phyloP scores from a whole-genome alignment of 2,329 filamentous ascomycete species.

The Ophiosphaerella korrae region DNA sequence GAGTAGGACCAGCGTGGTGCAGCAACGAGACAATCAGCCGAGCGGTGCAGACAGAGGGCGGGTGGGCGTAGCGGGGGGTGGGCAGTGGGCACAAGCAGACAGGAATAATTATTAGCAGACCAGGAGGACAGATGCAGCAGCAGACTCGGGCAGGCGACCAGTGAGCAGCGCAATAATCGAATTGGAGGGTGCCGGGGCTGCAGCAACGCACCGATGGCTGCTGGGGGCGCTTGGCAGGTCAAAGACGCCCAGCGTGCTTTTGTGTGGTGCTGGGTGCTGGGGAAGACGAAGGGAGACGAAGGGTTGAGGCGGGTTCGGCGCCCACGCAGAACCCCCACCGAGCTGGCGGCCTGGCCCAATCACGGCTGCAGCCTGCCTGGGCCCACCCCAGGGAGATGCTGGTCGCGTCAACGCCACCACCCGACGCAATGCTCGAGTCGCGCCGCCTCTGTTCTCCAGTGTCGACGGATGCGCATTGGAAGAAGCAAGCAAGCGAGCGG shows the following conservation, averaged over 20 bases:
- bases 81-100: conserved; percentile 5
- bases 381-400: conserved; percentile 15
- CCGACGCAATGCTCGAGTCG: conserved; percentile 1
- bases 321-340: conserved; percentile 29
- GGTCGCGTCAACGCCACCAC: conserved; percentile 8
- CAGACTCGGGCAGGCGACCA: conserved; percentile 9
- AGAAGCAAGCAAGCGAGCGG: neutral
- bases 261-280: too few relatives aligned
- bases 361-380: conserved; percentile 9
- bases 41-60: neutral
- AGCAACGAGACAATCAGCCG: neutral
- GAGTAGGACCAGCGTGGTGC: conserved; percentile 14
- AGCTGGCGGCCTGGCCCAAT: conserved; percentile 14
- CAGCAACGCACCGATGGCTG: conserved; percentile 29
- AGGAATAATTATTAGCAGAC: neutral
- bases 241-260: neutral
- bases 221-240: conserved; percentile 29
- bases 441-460: too few relatives aligned
- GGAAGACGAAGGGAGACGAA: conserved; percentile 1
- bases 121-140: neutral
- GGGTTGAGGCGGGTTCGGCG: conserved; percentile 12
- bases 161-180: conserved; percentile 32
- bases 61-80: neutral
- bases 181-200: conserved; percentile 18
- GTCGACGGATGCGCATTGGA: neutral